A percentile compares a stretch with the other conserved stretches of the same genome.
These are phyloP conservation scores for Erucastrum elatum DNA, from an alignment of 345 rosid genomes.

Conservation along the genomic window DNA sequence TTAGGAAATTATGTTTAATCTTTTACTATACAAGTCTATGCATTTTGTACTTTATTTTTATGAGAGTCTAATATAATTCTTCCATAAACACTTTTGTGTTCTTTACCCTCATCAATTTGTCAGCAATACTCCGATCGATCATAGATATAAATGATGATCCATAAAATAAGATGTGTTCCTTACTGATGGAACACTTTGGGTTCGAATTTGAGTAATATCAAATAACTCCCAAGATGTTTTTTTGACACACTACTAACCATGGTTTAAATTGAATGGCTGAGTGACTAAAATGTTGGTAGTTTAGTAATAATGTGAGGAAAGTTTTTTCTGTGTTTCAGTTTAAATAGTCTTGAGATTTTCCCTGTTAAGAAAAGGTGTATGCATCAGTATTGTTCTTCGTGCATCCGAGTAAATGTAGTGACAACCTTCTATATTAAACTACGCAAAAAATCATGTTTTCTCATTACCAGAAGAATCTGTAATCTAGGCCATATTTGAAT, in stretches of 20 bases:
- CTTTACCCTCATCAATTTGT: too few relatives aligned
- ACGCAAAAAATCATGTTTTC: background rate
- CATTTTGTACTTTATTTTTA: too few relatives aligned
- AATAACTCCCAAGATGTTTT: background rate
- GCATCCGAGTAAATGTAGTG: background rate
- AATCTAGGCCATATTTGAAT: too few relatives aligned
- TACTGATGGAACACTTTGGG: background rate
- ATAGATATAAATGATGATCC: background rate
- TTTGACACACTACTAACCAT: background rate
- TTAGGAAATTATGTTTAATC: too few relatives aligned
- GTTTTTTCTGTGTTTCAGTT: background rate
- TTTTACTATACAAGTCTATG: too few relatives aligned
- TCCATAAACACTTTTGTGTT: too few relatives aligned
- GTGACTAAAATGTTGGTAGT: background rate
- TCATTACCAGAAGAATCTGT: background rate
- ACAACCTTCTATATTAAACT: background rate
- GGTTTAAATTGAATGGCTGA: background rate
- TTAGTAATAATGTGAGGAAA: background rate
- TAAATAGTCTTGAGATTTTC: background rate
- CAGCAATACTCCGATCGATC: background rate
- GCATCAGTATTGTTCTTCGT: background rate
- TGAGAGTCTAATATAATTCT: too few relatives aligned
- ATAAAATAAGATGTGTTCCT: background rate
- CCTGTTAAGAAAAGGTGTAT: background rate
- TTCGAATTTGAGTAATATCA: background rate